Evolutionary conservation across 1,139 yeast species (phyloP).

Genomic region (Taphrina confusa): DNA sequence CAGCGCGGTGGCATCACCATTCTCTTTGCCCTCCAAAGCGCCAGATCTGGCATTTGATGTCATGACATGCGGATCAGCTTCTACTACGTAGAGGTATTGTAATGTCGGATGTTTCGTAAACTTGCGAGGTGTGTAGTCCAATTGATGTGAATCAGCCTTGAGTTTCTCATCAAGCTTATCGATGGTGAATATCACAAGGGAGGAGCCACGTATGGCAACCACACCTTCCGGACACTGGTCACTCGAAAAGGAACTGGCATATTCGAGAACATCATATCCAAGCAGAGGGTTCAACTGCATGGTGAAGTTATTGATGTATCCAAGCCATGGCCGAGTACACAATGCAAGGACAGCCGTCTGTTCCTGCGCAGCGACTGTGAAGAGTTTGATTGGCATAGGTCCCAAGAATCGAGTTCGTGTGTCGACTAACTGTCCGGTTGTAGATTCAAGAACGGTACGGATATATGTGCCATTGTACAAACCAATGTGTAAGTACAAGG

Average conservation of each 20-base stretch:
- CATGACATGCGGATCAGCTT: slow-evolving; percentile 52
- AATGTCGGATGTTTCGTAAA: slow-evolving; percentile 47
- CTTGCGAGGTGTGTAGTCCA: slow-evolving; percentile 59
- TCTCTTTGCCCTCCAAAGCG: slow-evolving; percentile 34
- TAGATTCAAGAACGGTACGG: slow-evolving; percentile 58
- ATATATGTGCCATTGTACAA: slow-evolving; percentile 79
- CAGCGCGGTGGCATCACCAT: slow-evolving; percentile 45
- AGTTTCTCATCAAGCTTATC: slow-evolving; percentile 57
- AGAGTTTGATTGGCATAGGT: slow-evolving; percentile 59
- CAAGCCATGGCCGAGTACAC: slow-evolving; percentile 51
- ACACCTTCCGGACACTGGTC: slow-evolving; percentile 64
- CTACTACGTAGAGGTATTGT: slow-evolving; percentile 50
- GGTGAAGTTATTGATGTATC: slow-evolving; percentile 44
- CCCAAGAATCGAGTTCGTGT: slow-evolving; percentile 77
- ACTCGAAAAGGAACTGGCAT: slow-evolving; percentile 59
- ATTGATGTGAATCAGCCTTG: slow-evolving; percentile 50
- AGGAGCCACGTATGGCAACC: slow-evolving; percentile 60
- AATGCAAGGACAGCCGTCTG: slow-evolving; percentile 48
- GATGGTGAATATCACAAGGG: slow-evolving; percentile 61
- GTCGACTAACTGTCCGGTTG: slow-evolving; percentile 65
- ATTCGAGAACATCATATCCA: slow-evolving; percentile 45
- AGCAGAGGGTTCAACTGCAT: slow-evolving; percentile 45
- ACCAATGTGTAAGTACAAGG: slow-evolving; percentile 67
- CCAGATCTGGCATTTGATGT: slow-evolving; percentile 41
- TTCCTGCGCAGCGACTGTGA: slow-evolving; percentile 45